A percentile compares a stretch with the other conserved stretches of the same genome.
Conservation (phyloP, 1,139 yeast species). For the Wickerhamiella pararugosa region DNA sequence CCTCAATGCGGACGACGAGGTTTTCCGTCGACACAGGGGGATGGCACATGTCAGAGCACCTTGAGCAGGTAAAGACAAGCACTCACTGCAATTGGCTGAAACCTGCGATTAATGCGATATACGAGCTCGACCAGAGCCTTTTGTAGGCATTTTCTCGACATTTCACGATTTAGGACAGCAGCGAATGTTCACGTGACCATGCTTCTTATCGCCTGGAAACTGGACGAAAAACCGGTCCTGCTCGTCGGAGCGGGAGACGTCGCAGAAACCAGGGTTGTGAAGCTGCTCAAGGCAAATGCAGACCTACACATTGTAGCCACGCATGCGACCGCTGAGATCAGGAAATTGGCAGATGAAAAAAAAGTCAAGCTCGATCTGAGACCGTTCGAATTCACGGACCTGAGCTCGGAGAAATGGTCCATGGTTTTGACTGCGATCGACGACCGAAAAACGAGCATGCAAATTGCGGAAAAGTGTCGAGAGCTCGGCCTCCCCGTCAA, state of each 20-base stretch:
- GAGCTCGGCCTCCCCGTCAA: constrained; percentile 44
- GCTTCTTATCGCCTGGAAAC: constrained; percentile 59
- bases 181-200: constrained; percentile 2
- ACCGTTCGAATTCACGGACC: constrained; percentile 33
- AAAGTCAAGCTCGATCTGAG: constrained; percentile 32
- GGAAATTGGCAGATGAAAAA: constrained; percentile 29
- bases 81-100: no score
- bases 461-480: constrained; percentile 47
- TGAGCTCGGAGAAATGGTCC: constrained; percentile 30
- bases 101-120: no score
- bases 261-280: constrained; percentile 54
- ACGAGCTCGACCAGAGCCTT: no score
- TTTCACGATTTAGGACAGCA: no score
- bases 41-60: no score
- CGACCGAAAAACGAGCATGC: constrained; percentile 45
- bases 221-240: constrained; percentile 46
- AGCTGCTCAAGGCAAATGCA: constrained; percentile 56
- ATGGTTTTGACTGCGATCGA: constrained; percentile 65
- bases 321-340: constrained; percentile 34
- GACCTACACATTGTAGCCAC: constrained; percentile 55
- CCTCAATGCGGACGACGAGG: no score
- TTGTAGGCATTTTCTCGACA: no score
- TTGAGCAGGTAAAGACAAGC: no score
- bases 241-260: constrained; percentile 79
- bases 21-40: no score